phyloP scores from a whole-genome alignment of 192 early-diverging fungal genomes.

The Coemansia furcata region DNA sequence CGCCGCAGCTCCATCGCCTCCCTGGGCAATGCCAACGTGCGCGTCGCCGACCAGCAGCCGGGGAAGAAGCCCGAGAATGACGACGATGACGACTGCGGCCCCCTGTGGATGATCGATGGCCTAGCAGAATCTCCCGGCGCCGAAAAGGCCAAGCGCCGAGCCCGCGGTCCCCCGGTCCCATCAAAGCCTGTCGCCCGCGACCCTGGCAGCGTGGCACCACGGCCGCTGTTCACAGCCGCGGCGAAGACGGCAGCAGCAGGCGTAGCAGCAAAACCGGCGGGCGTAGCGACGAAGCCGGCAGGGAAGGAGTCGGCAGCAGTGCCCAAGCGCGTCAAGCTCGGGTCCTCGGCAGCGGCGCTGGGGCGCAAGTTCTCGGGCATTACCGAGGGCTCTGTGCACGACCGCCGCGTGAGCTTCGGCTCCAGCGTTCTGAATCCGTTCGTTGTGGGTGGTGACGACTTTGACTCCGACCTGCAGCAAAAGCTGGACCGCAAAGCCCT shows the following conservation, averaged over 20 bases:
- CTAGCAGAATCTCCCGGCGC: constrained; percentile 48
- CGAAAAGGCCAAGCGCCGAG: constrained; percentile 43
- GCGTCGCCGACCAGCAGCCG: constrained; percentile 1
- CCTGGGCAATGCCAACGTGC: constrained; percentile 29
- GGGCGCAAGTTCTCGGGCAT: constrained; percentile 1
- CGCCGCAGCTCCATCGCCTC: constrained; percentile 38
- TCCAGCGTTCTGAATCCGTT: constrained; percentile 35
- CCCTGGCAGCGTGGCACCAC: not conserved
- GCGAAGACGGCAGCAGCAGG: not conserved
- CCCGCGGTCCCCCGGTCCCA: not conserved
- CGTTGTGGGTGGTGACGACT: constrained; percentile 38
- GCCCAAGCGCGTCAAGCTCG: constrained; percentile 13
- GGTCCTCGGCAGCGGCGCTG: constrained; percentile 9
- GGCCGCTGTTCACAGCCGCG: not conserved
- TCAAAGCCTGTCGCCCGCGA: constrained; percentile 1
- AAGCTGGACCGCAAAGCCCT: constrained; percentile 17
- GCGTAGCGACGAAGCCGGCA: not conserved
- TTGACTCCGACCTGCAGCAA: constrained; percentile 35
- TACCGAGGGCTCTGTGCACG: constrained; percentile 48
- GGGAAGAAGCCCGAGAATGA: not conserved
- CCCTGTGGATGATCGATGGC: constrained; percentile 41
- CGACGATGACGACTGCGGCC: constrained; percentile 26
- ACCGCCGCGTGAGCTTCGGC: constrained; percentile 50
- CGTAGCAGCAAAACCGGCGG: not conserved
- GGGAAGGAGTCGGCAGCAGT: not conserved